Conservation (phyloP, 495 filamentous ascomycete genomes). For the Letharia lupina region DNA sequence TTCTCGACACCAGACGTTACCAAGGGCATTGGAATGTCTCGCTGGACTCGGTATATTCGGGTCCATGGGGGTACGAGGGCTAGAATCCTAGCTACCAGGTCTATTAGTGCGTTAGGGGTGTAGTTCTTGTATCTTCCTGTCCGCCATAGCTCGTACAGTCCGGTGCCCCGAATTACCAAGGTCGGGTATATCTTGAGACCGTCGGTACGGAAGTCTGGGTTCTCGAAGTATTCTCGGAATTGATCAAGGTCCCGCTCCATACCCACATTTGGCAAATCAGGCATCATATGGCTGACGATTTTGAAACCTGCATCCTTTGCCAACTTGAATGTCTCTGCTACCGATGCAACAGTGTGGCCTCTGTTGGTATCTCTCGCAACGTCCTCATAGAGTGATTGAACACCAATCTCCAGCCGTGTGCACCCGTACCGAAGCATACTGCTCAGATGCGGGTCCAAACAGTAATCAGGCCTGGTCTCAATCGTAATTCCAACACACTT, state of each 20-base stretch:
- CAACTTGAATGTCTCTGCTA: slow-evolving; percentile 88
- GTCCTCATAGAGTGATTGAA: slow-evolving; percentile 95
- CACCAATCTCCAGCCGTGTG: slow-evolving; percentile 87
- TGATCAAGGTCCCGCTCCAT: slow-evolving; percentile 97
- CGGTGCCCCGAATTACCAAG: slow-evolving; percentile 92
- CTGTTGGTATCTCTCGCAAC: slow-evolving; percentile 97
- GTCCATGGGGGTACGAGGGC: slow-evolving; percentile 96
- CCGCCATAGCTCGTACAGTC: slow-evolving; percentile 93
- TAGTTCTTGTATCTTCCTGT: slow-evolving; percentile 98
- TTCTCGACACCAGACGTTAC: slow-evolving; percentile 97
- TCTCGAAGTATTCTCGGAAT: slow-evolving; percentile 96
- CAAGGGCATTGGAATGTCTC: slow-evolving; percentile 97
- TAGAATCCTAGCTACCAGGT: slow-evolving; percentile 89
- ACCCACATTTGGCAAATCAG: slow-evolving; percentile 92
- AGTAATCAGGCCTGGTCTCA: slow-evolving; percentile 95
- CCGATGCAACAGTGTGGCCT: slow-evolving; percentile 89
- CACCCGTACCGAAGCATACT: slow-evolving; percentile 96
- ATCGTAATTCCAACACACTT: slow-evolving; percentile 99
- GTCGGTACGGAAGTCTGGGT: slow-evolving; percentile 93
- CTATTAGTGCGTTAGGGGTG: slow-evolving; percentile 90
- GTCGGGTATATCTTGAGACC: slow-evolving; percentile 98
- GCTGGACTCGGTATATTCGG: slow-evolving; percentile 94
- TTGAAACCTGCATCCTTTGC: slow-evolving; percentile 98
- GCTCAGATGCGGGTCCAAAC: slow-evolving; percentile 80
- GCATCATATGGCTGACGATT: slow-evolving; percentile 99